Conservation (phyloP, 2,329 filamentous ascomycete species). For the Fusarium sp. region DNA sequence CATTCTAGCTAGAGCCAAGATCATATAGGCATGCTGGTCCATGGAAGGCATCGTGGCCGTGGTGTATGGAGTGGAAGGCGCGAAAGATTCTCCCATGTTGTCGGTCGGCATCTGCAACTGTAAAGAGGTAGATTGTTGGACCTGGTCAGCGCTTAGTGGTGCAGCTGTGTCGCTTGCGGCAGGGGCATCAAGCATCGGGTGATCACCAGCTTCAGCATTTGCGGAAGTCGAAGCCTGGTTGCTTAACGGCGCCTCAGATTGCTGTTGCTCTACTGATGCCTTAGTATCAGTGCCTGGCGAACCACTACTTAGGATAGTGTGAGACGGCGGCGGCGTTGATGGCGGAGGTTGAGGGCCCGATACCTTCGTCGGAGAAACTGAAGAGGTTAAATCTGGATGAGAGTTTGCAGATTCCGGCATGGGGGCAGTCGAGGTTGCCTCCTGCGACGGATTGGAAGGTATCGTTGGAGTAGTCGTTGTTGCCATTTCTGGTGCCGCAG, state of each 20-base stretch:
- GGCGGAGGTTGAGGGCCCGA: constrained; percentile 26
- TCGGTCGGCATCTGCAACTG: constrained; percentile 32
- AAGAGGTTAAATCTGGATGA: constrained; percentile 11
- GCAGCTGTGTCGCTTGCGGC: constrained; percentile 11
- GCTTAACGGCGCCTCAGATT: constrained; percentile 33
- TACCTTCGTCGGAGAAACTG: constrained; percentile 10
- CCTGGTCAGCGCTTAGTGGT: constrained; percentile 16
- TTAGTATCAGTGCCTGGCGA: constrained; percentile 21
- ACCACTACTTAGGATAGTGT: constrained; percentile 10
- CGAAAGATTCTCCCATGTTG: constrained; percentile 43
- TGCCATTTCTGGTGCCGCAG: constrained; percentile 9
- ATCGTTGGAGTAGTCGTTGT: constrained; percentile 10
- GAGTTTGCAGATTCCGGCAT: constrained; percentile 11
- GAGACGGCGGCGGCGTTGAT: constrained; percentile 37
- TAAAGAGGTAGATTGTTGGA: constrained; percentile 39
- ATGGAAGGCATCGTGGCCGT: constrained; percentile 48
- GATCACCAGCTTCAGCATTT: constrained; percentile 32
- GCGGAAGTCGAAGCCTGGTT: constrained; percentile 18
- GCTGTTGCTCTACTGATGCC: constrained; percentile 29
- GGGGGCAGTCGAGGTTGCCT: constrained; percentile 8
- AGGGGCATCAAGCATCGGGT: constrained; percentile 40
- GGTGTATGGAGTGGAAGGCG: constrained; percentile 51
- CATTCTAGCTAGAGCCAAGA: constrained; percentile 58
- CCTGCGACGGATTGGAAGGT: constrained; percentile 10
- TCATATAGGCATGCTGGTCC: constrained; percentile 56